Evolutionary conservation across 148 eudicot species (phyloP), one percentile per base, ranked within the genome.

Genomic region (Heliamphora exappendiculata): DNA sequence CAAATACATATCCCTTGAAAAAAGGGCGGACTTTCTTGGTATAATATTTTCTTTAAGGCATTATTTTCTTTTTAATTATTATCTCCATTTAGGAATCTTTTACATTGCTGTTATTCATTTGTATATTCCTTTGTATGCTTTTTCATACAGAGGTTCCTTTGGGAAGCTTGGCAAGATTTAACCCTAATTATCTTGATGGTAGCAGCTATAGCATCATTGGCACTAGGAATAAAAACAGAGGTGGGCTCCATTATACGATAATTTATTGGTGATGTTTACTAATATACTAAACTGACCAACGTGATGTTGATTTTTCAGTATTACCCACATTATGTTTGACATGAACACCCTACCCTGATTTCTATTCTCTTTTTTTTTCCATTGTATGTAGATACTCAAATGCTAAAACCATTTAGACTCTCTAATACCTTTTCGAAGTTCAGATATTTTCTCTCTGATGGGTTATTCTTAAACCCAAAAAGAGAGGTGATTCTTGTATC

Each of bases 161-260:
- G 97, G 98, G 98, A 94, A 54, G 84, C 98, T 75, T 89, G 90
- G 93, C 93, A 91, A 83, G 98, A 94, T 81, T 71, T 89, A 79
- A 94, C 98, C 62, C 91, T 94, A 78, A 88, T 91, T 68, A 94
- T 94, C 82, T 84, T 94, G 79, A 92, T 89, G 50, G 65, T 91
- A 78, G 95, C 97, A 70, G 98, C 97, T 47, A 53, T 79, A 63
- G 87, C 88, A 64, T 94, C 98, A 67, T 78, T 94, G 76, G 85
- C 73, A 37, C 88, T 94, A 51, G 98, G 98, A 80, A 94, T 94
- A 67, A 85, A 88, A 76, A 90, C 93, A 70, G 93, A 94, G 94
- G 98, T 89, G 72, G 82, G 87, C 47, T 74, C 51, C 34, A 70
- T 11, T 42, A 16, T 51, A 47, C 34, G 20, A 63, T 70, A 37